Evolutionary conservation across 31 red algal species (phyloP).

Genomic region (Asparagopsis taxiformis): DNA sequence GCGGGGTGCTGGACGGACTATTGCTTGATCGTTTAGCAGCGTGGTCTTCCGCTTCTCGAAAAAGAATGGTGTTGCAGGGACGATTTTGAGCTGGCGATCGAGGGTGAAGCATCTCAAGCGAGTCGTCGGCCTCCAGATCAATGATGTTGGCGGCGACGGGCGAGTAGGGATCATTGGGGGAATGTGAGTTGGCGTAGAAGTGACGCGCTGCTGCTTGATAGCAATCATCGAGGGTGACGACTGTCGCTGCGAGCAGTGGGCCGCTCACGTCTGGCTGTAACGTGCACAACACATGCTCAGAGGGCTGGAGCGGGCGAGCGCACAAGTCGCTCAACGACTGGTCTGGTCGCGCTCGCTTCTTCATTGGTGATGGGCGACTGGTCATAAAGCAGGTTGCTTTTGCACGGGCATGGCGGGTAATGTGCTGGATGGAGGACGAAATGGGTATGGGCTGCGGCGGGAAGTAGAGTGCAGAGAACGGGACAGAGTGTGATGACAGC

Average conservation of each 20-base stretch:
- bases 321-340: not conserved
- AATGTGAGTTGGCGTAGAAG: not conserved
- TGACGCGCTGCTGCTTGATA: conserved; percentile 16
- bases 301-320: not conserved
- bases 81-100: not conserved
- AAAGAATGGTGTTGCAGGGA: not conserved
- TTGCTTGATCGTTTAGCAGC: too few relatives aligned
- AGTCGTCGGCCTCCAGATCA: not conserved
- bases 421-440: too few relatives aligned
- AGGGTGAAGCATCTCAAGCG: not conserved
- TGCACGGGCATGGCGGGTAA: too few relatives aligned
- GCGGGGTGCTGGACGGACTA: too few relatives aligned
- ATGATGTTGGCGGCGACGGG: not conserved
- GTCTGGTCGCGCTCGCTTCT: not conserved
- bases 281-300: conserved; percentile 41
- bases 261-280: not conserved
- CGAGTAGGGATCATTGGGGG: not conserved
- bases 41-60: not conserved
- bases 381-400: too few relatives aligned
- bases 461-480: not conserved
- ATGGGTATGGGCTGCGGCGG: not conserved
- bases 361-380: not conserved
- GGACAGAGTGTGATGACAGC: too few relatives aligned
- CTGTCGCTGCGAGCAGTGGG: conserved; percentile 15
- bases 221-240: conserved; percentile 26